phyloP scores from a whole-genome alignment of 257 asterid genomes.

The Solanum tarijense region DNA sequence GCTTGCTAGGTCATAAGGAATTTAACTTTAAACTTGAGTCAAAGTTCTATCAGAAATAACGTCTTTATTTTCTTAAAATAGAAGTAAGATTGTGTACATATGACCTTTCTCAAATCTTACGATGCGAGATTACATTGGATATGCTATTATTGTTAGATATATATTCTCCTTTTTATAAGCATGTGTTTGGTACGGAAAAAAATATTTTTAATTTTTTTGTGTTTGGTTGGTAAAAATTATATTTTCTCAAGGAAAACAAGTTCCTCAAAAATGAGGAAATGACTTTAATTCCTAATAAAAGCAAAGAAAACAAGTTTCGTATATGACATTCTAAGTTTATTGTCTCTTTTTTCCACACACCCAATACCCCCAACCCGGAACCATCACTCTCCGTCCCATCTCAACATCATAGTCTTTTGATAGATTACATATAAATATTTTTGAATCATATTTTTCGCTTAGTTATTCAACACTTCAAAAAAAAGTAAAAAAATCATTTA shows the following conservation, averaged over 20 bases:
- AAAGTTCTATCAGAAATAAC: neutral
- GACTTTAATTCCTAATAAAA: neutral
- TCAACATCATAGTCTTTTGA: neutral
- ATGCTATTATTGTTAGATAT: neutral
- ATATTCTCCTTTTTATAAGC: neutral
- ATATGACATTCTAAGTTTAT: neutral
- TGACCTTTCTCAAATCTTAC: neutral
- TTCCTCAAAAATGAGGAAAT: neutral
- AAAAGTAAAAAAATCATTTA: neutral
- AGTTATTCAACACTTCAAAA: neutral
- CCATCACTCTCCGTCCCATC: neutral
- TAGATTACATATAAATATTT: neutral
- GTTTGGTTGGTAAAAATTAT: neutral
- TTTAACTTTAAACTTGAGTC: neutral
- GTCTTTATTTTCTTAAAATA: neutral
- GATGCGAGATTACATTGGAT: neutral
- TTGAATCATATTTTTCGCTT: neutral
- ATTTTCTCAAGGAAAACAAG: neutral
- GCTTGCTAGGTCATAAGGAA: neutral
- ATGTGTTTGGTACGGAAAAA: neutral
- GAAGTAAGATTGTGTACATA: neutral
- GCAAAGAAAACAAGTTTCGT: neutral
- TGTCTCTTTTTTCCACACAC: neutral
- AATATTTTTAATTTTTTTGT: neutral
- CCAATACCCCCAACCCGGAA: neutral